Conservation (phyloP, 176 grass and related monocot species). For the Melocanna baccifera region DNA sequence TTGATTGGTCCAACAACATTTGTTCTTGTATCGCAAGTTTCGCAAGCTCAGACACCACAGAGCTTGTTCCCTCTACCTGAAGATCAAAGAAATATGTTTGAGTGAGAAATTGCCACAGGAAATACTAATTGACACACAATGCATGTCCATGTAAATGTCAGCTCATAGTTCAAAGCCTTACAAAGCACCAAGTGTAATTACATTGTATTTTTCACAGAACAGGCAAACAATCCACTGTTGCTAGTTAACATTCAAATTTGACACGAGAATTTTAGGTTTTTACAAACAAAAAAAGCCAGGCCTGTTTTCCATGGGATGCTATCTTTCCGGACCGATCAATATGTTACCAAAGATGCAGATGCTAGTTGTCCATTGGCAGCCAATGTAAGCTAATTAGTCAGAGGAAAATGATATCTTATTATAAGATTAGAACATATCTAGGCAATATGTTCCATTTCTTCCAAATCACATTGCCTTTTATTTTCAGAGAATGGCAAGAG, state of each 20-base stretch:
- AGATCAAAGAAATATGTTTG: background rate
- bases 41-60: constrained; percentile 59
- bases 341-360: background rate
- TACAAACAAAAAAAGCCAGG: background rate
- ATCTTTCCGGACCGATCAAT: background rate
- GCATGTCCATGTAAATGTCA: background rate
- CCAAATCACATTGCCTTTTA: background rate
- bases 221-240: background rate
- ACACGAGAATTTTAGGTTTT: background rate
- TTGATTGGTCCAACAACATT: constrained; percentile 68
- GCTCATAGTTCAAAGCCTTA: background rate
- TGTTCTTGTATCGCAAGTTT: constrained; percentile 74
- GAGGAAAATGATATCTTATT: background rate
- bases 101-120: background rate
- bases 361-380: background rate
- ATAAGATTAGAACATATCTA: background rate
- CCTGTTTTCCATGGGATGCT: background rate
- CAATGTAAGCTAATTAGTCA: background rate
- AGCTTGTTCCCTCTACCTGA: constrained; percentile 72
- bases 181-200: background rate
- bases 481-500: background rate
- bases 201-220: background rate
- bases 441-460: background rate
- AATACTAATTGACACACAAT: background rate
- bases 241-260: background rate